These are phyloP conservation scores for Scedosporium minutisporum DNA, from an alignment of 2,329 filamentous ascomycete species.

Conservation along the genomic window DNA sequence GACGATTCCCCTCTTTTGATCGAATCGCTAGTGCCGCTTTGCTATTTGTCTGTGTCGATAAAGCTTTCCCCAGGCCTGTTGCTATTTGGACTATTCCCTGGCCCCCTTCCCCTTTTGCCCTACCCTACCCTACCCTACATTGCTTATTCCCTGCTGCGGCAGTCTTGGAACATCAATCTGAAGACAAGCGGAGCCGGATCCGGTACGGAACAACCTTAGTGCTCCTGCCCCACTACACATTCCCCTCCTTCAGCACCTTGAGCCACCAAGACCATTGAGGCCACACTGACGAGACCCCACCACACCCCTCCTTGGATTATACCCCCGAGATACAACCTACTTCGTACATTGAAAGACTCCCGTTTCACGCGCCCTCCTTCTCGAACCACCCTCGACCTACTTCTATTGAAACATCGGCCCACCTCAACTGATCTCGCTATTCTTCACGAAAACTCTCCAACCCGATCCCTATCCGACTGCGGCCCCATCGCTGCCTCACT, in stretches of 20 bases:
- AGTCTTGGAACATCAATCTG: background rate
- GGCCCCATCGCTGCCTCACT: background rate
- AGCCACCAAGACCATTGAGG: background rate
- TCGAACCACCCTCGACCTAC: conserved; percentile 6
- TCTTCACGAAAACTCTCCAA: background rate
- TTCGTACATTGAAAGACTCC: background rate
- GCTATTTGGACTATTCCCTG: background rate
- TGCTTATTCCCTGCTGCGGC: background rate
- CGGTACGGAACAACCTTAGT: background rate
- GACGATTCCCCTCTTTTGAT: background rate
- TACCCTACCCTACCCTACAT: background rate
- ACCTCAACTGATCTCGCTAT: conserved; percentile 1
- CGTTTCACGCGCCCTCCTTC: conserved; percentile 6
- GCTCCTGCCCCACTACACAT: background rate
- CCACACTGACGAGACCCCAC: background rate
- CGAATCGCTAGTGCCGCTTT: background rate
- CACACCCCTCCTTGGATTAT: background rate
- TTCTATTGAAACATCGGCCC: conserved; percentile 1
- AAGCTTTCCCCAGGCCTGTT: conserved; percentile 5
- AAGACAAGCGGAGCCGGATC: background rate
- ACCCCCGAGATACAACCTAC: background rate
- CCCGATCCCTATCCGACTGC: background rate
- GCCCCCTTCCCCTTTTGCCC: background rate
- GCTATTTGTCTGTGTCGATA: background rate
- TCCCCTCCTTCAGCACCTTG: background rate